Percentiles rank a stretch among this genome's conserved stretches.
Conservation (phyloP, 129 eudicot genomes). For the Flaveria ramosissima region DNA sequence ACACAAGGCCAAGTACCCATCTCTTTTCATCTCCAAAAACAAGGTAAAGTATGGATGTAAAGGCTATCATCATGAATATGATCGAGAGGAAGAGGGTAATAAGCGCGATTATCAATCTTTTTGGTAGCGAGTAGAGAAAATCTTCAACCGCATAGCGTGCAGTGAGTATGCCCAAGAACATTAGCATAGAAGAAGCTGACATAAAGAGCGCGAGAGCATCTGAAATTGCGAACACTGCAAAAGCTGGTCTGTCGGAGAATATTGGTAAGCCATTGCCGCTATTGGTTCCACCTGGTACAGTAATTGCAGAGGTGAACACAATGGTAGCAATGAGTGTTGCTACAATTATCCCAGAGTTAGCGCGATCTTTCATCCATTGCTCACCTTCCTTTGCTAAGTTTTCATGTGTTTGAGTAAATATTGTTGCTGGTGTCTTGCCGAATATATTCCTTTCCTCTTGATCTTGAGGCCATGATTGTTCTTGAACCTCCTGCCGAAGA, state of each 20-base stretch:
- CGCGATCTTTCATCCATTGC: slow-evolving; percentile 36
- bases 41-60: slow-evolving; percentile 16
- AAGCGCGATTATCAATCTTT: slow-evolving; percentile 31
- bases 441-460: slow-evolving; percentile 7
- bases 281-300: slow-evolving; percentile 20
- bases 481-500: slow-evolving; percentile 22
- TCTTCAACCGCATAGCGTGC: slow-evolving; percentile 24
- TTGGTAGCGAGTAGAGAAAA: slow-evolving; percentile 26
- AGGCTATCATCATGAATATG: slow-evolving; percentile 30
- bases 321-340: slow-evolving; percentile 32
- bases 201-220: slow-evolving; percentile 32
- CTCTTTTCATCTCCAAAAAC: slow-evolving; percentile 30
- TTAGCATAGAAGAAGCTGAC: slow-evolving; percentile 28
- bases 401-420: slow-evolving; percentile 22
- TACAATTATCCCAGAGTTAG: slow-evolving; percentile 23
- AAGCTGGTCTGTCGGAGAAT: neutral
- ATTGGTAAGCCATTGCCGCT: slow-evolving; percentile 11
- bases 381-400: slow-evolving; percentile 25
- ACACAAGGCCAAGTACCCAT: slow-evolving; percentile 26
- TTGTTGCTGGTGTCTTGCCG: slow-evolving; percentile 21
- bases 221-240: slow-evolving; percentile 6
- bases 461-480: slow-evolving; percentile 8
- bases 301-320: slow-evolving; percentile 27
- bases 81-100: slow-evolving; percentile 31
- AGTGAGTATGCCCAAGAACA: slow-evolving; percentile 32